Evolutionary conservation across 2,329 filamentous ascomycete species (phyloP), one percentile per base, ranked within the genome.

Genomic region (Tolypocladium tropicale): DNA sequence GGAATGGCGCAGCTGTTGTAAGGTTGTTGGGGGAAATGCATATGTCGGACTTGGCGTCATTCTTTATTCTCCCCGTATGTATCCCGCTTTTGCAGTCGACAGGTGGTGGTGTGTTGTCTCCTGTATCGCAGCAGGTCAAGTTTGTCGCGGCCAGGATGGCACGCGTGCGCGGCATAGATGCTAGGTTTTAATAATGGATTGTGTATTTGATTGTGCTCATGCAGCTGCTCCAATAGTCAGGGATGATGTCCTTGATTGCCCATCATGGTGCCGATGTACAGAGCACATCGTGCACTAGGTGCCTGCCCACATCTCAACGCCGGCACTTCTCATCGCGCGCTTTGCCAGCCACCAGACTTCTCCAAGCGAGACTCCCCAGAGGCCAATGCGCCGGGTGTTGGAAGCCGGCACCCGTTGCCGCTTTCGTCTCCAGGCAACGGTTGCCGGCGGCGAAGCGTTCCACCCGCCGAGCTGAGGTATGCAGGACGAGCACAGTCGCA

Each of bases 1-100:
- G 77, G 69, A 52, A 55, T 81, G 57, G 74, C 75, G 55, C 76
- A 80, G 64, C 70, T 82, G 64, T 68, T 84, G 70, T 83, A 80
- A 78, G 55, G 49, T 50, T 46, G 52, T 23, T 25, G 56, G 36
- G 57, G 59, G 57, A 60, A 61, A 66, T 64, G 59, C 50, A 65
- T 63, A 61, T 64, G 60, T 65, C 57, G 63, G 65, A 65, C 65
- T 66, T 64, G 71, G 70, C 68, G 68, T 72, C 69, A 64, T 66
- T 68, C 61, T 63, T 61, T 68, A 62, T 67, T 66, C 62, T 64
- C 59, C 59, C 62, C 61, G 62, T 60, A 65, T 67, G 62, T 71
- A 66, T 65, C 59, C 58, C 59, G 59, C 66, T 65, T 66, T 64
- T 64, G 65, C 66, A 64, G 65, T 65, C 66, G 61, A 67, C 63